Evolutionary conservation across 140 eudicot species (phyloP).

Genomic region (Anethum foeniculum): DNA sequence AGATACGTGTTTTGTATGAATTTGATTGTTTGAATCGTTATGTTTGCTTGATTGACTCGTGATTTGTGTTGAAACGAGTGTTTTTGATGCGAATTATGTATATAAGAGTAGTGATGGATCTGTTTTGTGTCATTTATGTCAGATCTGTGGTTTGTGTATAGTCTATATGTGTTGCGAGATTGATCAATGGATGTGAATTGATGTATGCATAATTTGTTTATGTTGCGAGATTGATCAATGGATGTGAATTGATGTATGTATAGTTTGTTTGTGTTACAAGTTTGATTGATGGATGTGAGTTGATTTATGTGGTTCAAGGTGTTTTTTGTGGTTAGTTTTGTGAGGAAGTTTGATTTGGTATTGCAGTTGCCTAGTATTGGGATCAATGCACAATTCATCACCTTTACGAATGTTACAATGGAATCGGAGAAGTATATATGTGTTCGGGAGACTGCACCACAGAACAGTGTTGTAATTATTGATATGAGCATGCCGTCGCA

Average conservation of each 20-base stretch:
- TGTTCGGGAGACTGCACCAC: slow-evolving; percentile 94
- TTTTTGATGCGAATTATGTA: neutral
- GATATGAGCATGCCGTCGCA: slow-evolving; percentile 96
- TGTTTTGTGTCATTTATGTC: slow-evolving; percentile 7
- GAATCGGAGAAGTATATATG: slow-evolving; percentile 95
- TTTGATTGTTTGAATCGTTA: neutral
- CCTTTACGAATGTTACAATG: slow-evolving; percentile 95
- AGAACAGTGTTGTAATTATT: slow-evolving; percentile 86
- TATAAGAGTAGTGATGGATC: neutral
- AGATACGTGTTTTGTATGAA: slow-evolving; percentile 5
- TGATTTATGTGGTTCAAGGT: neutral
- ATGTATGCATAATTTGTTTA: neutral
- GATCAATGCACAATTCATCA: slow-evolving; percentile 85
- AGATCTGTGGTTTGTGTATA: slow-evolving; percentile 20
- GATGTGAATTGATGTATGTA: neutral
- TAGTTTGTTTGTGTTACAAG: neutral
- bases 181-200: neutral
- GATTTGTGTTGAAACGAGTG: slow-evolving; percentile 14
- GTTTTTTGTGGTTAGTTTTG: neutral
- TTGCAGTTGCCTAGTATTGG: slow-evolving; percentile 90
- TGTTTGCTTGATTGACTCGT: neutral
- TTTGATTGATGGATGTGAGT: neutral
- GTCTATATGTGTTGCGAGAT: neutral
- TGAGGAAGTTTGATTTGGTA: slow-evolving; percentile 8
- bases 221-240: neutral